Base-by-base conservation (phyloP, 371 early-diverging fungal species). In the Mortierella sp. region DNA sequence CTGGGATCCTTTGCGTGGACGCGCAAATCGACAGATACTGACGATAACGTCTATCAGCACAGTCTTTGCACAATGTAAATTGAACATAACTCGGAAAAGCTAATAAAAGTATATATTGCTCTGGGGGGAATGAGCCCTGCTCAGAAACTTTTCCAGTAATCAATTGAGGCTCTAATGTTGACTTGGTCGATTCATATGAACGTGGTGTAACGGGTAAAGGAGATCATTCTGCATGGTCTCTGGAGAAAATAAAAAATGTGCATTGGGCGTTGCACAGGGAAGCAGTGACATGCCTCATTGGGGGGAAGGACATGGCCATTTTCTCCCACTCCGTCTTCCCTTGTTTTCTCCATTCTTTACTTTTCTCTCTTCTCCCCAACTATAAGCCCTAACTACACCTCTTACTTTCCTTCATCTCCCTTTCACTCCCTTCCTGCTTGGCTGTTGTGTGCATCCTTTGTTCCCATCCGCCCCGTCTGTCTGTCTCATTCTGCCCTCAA, bases 1-100 rank as follows among this genome's bases (percentile, higher is more conserved):
- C 59, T 89, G 15, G 91, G 90, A 0, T 77, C 88, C 2, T 89
- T 81, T 74, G 74, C 87, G 28, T 91, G 90, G 91, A 85, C 87
- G 19, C 74, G 73, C 43, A 16, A n/a, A 41, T 70, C 70, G 40
- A 63, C 63, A 4, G 58, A 24, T 21, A 32, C n/a, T 13, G 70
- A 63, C 21, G 15, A 63, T 21, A 63, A 58, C 19, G 63, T 58
- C 1, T 70, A 70, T 21, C 43, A 48, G 48, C 47, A 64, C 10
- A 64, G 58, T 58, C 43, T 63, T 41, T 70, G 70, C 38, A 21
- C 41, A 1, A 63, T 58, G 58, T 22, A 55, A 28, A 55, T n/a
- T 38, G 21, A 33, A 21, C 2, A 21, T 36, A 57, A 24, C 11
- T 11, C 28, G 32, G 28, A 40, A 33, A 16, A 55, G 28, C 28